Conservation (phyloP, 2,329 filamentous ascomycete species). For the Alternaria incomplexa region DNA sequence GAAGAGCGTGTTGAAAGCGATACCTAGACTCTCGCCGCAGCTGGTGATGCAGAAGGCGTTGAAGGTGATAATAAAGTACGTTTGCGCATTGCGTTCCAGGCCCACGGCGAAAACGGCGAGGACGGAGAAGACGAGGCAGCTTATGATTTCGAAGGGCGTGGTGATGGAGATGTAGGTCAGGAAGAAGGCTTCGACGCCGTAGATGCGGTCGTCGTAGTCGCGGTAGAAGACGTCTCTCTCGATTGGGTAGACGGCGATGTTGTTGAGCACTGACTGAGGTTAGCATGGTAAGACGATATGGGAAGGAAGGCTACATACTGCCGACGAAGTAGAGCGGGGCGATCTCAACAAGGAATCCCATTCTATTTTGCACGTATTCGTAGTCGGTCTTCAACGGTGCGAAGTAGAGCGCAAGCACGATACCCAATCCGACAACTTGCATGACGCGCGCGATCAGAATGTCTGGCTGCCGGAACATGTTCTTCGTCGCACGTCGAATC, state of each 20-base stretch:
- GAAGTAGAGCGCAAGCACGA: conserved; percentile 60
- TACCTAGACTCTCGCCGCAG: conserved; percentile 77
- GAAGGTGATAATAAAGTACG: conserved; percentile 72
- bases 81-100: conserved; percentile 65
- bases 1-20: conserved; percentile 81
- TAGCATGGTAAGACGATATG: neutral
- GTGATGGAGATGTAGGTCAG: conserved; percentile 73
- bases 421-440: conserved; percentile 47
- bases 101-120: conserved; percentile 70
- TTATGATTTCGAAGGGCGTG: conserved; percentile 72
- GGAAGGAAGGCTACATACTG: conserved; percentile 42
- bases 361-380: conserved; percentile 72
- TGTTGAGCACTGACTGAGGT: conserved; percentile 67
- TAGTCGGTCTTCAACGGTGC: conserved; percentile 73
- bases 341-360: conserved; percentile 76
- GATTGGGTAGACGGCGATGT: conserved; percentile 74
- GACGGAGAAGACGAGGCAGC: conserved; percentile 69
- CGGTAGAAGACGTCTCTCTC: conserved; percentile 79
- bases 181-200: conserved; percentile 74
- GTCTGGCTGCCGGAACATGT: conserved; percentile 54
- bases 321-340: conserved; percentile 75
- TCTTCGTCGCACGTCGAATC: conserved; percentile 70
- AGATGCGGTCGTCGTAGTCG: conserved; percentile 76
- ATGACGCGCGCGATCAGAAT: conserved; percentile 45
- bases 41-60: conserved; percentile 75